Evolutionary conservation across 1,284 basidiomycete genomes (phyloP).

Genomic region (Volvariella volvacea): DNA sequence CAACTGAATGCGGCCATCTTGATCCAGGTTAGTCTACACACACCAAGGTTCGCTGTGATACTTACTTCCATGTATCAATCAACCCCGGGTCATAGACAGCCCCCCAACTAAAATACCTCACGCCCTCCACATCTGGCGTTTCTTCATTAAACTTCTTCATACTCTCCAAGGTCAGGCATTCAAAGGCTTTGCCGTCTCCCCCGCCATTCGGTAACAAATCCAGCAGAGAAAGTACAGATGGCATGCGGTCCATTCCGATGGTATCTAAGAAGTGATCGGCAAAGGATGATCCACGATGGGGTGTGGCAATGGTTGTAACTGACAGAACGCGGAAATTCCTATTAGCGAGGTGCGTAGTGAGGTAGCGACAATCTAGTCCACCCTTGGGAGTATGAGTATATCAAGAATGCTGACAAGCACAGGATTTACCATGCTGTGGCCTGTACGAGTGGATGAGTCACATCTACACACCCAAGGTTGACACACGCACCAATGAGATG

Average conservation of each 20-base stretch:
- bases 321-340: slow-evolving; percentile 69
- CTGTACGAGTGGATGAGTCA: slow-evolving; percentile 21
- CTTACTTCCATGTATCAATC: slow-evolving; percentile 77
- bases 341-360: slow-evolving; percentile 65
- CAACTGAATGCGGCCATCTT: slow-evolving; percentile 76
- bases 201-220: slow-evolving; percentile 82
- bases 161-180: slow-evolving; percentile 76
- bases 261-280: slow-evolving; percentile 88
- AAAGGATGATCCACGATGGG: slow-evolving; percentile 89
- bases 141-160: slow-evolving; percentile 88
- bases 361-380: slow-evolving; percentile 88
- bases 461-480: background rate
- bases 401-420: slow-evolving; percentile 1
- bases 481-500: slow-evolving; percentile 73
- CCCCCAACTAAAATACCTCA: slow-evolving; percentile 92
- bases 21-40: background rate
- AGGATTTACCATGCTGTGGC: slow-evolving; percentile 77
- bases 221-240: slow-evolving; percentile 59
- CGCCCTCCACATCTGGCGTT: slow-evolving; percentile 69
- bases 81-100: slow-evolving; percentile 84
- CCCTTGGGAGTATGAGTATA: slow-evolving; percentile 45
- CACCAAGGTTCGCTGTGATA: slow-evolving; percentile 3
- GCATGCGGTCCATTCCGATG: slow-evolving; percentile 60
- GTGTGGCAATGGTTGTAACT: slow-evolving; percentile 90
- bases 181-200: slow-evolving; percentile 88